Conservation (phyloP, 768 basidiomycete species). For the Trametes elegans region DNA sequence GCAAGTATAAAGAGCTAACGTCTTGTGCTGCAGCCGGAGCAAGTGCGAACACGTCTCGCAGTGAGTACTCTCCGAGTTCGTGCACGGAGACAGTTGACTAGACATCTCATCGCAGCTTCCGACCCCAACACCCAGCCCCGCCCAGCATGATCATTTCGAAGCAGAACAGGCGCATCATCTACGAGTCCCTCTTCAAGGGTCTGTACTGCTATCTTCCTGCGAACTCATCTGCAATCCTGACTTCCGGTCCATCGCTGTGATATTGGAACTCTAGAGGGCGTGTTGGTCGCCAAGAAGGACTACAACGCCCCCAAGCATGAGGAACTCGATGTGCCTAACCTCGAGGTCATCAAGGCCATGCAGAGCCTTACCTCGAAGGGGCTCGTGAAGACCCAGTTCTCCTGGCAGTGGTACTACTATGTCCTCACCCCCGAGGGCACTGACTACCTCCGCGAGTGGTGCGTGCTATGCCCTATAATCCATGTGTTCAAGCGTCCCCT, state of each 20-base stretch:
- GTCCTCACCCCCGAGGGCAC: constrained; percentile 95
- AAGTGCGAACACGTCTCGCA: constrained; percentile 36
- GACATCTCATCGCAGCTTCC: constrained; percentile 27
- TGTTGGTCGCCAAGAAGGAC: constrained; percentile 99
- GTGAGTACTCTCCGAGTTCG: constrained; percentile 28
- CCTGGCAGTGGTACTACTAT: constrained; percentile 99
- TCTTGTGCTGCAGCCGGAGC: constrained; percentile 30
- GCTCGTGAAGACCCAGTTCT: constrained; percentile 98
- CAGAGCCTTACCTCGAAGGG: constrained; percentile 70
- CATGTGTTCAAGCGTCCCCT: background rate
- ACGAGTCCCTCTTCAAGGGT: constrained; percentile 99
- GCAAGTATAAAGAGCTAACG: constrained; percentile 21
- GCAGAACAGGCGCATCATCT: constrained; percentile 91
- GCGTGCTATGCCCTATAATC: constrained; percentile 19
- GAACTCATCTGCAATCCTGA: background rate
- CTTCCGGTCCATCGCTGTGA: background rate
- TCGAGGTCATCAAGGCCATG: constrained; percentile 71
- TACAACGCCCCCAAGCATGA: constrained; percentile 97
- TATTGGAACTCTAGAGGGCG: constrained; percentile 70
- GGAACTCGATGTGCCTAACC: constrained; percentile 69
- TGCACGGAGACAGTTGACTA: background rate
- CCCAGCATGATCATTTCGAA: constrained; percentile 95
- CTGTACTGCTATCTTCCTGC: constrained; percentile 28
- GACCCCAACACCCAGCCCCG: constrained; percentile 27
- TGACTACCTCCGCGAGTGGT: constrained; percentile 93